These are phyloP conservation scores for Leishmania mexicana DNA, from an alignment of 208 protist species.

Conservation along the genomic window DNA sequence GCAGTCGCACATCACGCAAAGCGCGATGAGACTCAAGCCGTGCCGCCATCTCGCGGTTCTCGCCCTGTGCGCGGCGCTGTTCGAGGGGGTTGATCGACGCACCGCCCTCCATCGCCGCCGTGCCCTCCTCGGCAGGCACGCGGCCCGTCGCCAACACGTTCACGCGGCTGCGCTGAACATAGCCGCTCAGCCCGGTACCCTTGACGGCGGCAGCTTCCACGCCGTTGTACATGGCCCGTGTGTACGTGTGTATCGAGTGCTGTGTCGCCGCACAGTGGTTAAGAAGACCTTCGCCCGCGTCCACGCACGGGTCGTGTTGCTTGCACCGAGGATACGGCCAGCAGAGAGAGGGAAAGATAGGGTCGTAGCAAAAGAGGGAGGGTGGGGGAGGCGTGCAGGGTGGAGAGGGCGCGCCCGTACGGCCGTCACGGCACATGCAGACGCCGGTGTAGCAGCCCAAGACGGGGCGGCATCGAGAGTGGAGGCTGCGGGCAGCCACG, in stretches of 20 bases:
- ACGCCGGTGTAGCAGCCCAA: background rate
- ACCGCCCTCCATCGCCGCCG: constrained; percentile 19
- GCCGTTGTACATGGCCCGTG: constrained; percentile 76
- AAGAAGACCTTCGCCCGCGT: background rate
- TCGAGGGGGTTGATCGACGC: constrained; percentile 72
- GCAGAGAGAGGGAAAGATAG: background rate
- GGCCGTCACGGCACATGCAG: background rate
- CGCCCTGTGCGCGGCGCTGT: constrained; percentile 55
- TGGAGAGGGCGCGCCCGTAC: background rate
- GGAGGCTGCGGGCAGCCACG: background rate
- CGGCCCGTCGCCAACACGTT: constrained; percentile 28
- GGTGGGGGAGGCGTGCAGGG: background rate
- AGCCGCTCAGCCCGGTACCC: constrained; percentile 84
- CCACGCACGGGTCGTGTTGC: background rate
- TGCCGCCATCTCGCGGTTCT: constrained; percentile 67
- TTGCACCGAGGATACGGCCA: background rate
- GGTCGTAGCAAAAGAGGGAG: background rate
- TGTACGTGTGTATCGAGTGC: background rate
- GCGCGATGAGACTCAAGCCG: constrained; percentile 62
- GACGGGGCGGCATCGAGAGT: background rate
- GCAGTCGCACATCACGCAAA: constrained; percentile 57
- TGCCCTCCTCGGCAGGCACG: constrained; percentile 37
- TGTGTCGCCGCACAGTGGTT: background rate
- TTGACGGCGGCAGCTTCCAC: constrained; percentile 67
- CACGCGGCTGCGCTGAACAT: constrained; percentile 78